Percentiles rank a stretch among this genome's conserved stretches.
These are phyloP conservation scores for Candida neerlandica DNA, from an alignment of 1,139 yeast genomes.

Conservation along the genomic window DNA sequence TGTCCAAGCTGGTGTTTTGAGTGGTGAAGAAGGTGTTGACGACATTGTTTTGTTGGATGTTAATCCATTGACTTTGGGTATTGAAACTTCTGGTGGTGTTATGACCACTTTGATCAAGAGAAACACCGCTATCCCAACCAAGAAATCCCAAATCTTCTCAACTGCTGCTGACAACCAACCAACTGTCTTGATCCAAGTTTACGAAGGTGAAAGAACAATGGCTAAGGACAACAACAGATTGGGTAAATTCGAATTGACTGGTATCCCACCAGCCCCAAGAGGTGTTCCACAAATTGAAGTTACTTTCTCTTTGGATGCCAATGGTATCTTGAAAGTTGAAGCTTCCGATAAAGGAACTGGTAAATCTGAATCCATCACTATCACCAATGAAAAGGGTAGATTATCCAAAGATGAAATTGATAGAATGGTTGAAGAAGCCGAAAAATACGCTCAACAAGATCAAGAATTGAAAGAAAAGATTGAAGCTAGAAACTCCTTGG, in stretches of 20 bases:
- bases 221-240: slow-evolving; percentile 48
- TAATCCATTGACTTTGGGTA: slow-evolving; percentile 52
- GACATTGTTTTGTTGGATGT: slow-evolving; percentile 53
- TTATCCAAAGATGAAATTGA: slow-evolving; percentile 90
- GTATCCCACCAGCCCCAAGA: slow-evolving; percentile 53
- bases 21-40: slow-evolving; percentile 66
- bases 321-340: slow-evolving; percentile 51
- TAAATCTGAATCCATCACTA: slow-evolving; percentile 90
- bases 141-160: slow-evolving; percentile 50
- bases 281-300: slow-evolving; percentile 54
- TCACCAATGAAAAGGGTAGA: slow-evolving; percentile 97
- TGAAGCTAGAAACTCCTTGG: slow-evolving; percentile 59
- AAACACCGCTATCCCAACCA: slow-evolving; percentile 52
- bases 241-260: slow-evolving; percentile 51
- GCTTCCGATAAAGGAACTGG: slow-evolving; percentile 52
- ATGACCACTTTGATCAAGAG: slow-evolving; percentile 51
- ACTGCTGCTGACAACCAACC: slow-evolving; percentile 54
- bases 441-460: slow-evolving; percentile 87
- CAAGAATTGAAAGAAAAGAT: slow-evolving; percentile 78
- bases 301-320: slow-evolving; percentile 50
- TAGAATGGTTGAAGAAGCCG: slow-evolving; percentile 94
- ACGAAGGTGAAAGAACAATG: slow-evolving; percentile 52
- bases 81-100: slow-evolving; percentile 53
- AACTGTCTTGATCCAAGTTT: slow-evolving; percentile 49
- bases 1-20: slow-evolving; percentile 88